Conservation (phyloP, 2,329 filamentous ascomycete genomes). For the Laburnicola sp. region DNA sequence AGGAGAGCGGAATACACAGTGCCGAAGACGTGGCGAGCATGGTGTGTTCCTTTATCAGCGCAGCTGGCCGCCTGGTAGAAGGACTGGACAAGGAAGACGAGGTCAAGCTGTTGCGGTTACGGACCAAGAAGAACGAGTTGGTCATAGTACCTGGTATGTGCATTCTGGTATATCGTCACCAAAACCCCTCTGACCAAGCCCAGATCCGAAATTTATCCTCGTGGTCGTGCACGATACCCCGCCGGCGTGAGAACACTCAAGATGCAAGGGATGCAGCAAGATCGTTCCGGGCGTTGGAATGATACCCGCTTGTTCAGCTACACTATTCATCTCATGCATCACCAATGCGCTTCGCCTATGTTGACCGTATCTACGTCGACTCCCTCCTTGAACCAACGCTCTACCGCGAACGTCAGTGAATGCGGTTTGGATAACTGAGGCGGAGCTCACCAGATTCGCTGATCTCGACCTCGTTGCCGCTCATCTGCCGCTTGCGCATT, state of each 20-base stretch:
- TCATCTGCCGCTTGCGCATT: conserved; percentile 77
- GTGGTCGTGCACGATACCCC: conserved; percentile 83
- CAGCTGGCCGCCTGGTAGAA: conserved; percentile 69
- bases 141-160: conserved; percentile 70
- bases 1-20: conserved; percentile 57
- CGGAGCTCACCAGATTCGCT: conserved; percentile 47
- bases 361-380: conserved; percentile 69
- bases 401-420: conserved; percentile 31
- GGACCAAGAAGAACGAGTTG: conserved; percentile 83
- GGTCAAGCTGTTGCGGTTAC: conserved; percentile 71
- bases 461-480: conserved; percentile 71
- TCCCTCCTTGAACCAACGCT: conserved; percentile 71
- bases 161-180: neutral
- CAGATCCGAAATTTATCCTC: conserved; percentile 74
- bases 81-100: conserved; percentile 78
- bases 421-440: neutral
- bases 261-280: neutral
- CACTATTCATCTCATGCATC: neutral
- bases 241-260: conserved; percentile 54
- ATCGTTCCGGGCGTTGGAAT: conserved; percentile 16
- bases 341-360: conserved; percentile 71
- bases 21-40: conserved; percentile 74
- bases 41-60: conserved; percentile 75
- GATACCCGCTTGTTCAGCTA: conserved; percentile 25
- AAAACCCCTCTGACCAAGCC: conserved; percentile 17